Percentiles rank a stretch among this genome's conserved stretches.
These are phyloP conservation scores for Colletotrichum noveboracense DNA, from an alignment of 2,329 filamentous ascomycete species.

Conservation along the genomic window DNA sequence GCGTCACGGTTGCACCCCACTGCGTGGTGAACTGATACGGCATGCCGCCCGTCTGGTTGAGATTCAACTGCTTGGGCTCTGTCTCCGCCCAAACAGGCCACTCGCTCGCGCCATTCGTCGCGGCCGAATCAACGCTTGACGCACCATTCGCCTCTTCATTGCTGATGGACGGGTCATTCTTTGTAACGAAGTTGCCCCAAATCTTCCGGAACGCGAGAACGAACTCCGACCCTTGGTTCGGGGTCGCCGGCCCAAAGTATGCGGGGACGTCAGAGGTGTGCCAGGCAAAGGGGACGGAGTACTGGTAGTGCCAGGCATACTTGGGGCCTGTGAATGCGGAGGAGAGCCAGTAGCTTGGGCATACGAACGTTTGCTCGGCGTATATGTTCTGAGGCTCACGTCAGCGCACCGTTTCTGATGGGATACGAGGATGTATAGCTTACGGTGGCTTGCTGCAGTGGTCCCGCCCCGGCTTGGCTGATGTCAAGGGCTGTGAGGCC, in stretches of 20 bases:
- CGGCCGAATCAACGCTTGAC: constrained; percentile 27
- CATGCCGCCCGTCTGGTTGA: constrained; percentile 51
- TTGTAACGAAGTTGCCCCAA: constrained; percentile 52
- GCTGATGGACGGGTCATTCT: constrained; percentile 43
- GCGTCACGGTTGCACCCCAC: constrained; percentile 26
- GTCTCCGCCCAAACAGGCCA: constrained; percentile 41
- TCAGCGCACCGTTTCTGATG: background rate
- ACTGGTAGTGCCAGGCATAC: constrained; percentile 53
- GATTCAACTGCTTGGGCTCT: constrained; percentile 43
- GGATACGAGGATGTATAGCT: background rate
- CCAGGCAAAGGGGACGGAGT: constrained; percentile 43
- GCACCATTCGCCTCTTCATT: constrained; percentile 30
- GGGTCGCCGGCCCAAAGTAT: constrained; percentile 35
- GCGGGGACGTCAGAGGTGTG: constrained; percentile 44
- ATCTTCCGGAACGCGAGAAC: constrained; percentile 44
- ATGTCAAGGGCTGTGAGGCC: constrained; percentile 36
- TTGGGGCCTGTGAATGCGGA: constrained; percentile 40
- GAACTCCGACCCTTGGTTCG: constrained; percentile 31
- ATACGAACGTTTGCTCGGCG: constrained; percentile 60
- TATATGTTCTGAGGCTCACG: constrained; percentile 54
- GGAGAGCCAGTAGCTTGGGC: constrained; percentile 61
- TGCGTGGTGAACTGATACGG: constrained; percentile 16
- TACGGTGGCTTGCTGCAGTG: constrained; percentile 47
- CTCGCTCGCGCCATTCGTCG: background rate
- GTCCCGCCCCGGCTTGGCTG: constrained; percentile 52